These are phyloP conservation scores for Corchorus capsularis DNA, from an alignment of 345 rosid genomes.

Conservation along the genomic window DNA sequence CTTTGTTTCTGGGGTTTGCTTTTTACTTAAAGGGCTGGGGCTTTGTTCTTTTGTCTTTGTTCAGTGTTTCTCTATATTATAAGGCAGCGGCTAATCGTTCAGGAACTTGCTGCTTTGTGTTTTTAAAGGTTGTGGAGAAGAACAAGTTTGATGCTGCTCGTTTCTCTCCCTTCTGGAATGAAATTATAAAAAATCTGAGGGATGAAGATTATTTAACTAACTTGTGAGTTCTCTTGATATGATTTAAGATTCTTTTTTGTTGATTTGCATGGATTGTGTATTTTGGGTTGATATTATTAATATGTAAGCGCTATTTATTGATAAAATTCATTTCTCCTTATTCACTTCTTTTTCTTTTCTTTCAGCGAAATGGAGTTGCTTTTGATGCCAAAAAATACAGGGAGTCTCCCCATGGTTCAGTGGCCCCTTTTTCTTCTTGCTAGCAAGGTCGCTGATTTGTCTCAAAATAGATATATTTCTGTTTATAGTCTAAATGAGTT, in stretches of 20 bases:
- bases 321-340: constrained; percentile 7
- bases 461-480: background rate
- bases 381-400: constrained; percentile 91
- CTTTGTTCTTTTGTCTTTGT: background rate
- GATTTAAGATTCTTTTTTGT: constrained; percentile 12
- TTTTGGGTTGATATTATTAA: background rate
- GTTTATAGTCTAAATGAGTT: constrained; percentile 2
- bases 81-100: background rate
- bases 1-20: background rate
- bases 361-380: constrained; percentile 91
- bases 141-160: constrained; percentile 78
- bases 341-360: constrained; percentile 1
- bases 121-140: constrained; percentile 54
- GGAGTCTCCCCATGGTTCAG: constrained; percentile 75
- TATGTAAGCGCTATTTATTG: background rate
- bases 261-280: background rate
- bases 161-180: constrained; percentile 97
- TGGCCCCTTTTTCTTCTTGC: constrained; percentile 99
- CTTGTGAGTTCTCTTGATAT: constrained; percentile 55
- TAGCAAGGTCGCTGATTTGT: constrained; percentile 71
- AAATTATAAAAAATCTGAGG: constrained; percentile 77
- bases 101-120: constrained; percentile 16
- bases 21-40: constrained; percentile 6
- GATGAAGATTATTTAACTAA: constrained; percentile 90
- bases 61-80: constrained; percentile 11